phyloP scores from a whole-genome alignment of 176 grass and related monocot genomes.

The Pontederia crassipes region DNA sequence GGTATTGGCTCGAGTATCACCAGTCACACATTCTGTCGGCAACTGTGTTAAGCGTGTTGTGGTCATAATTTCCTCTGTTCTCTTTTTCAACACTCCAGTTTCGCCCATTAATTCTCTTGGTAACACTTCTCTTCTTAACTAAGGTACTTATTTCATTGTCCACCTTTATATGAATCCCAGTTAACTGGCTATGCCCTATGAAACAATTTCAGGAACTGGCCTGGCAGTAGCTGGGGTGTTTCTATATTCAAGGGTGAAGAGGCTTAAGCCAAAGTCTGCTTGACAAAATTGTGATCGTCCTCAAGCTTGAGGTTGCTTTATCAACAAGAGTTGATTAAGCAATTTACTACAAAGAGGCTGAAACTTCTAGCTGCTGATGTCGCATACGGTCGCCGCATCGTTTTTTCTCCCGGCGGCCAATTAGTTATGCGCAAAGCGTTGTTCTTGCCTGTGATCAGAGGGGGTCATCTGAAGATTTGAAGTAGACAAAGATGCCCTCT shows the following conservation, averaged over 20 bases:
- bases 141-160: neutral
- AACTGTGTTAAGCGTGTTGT: conserved; percentile 19
- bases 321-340: no score
- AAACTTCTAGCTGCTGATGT: no score
- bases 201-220: conserved; percentile 7
- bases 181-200: neutral
- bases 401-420: no score
- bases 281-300: neutral
- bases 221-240: conserved; percentile 11
- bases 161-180: neutral
- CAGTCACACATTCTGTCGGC: conserved; percentile 16
- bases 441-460: no score
- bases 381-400: no score
- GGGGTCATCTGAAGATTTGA: no score
- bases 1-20: conserved; percentile 15
- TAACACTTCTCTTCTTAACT: neutral
- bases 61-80: conserved; percentile 5
- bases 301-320: no score
- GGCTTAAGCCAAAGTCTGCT: neutral
- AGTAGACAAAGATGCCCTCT: no score
- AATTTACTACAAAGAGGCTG: no score
- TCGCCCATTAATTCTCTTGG: conserved; percentile 17
- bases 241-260: conserved; percentile 16
- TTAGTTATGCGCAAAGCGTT: no score
- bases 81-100: conserved; percentile 14